Evolutionary conservation across 495 filamentous ascomycete genomes (phyloP).

Genomic region (Lasiosphaeris hirsuta): DNA sequence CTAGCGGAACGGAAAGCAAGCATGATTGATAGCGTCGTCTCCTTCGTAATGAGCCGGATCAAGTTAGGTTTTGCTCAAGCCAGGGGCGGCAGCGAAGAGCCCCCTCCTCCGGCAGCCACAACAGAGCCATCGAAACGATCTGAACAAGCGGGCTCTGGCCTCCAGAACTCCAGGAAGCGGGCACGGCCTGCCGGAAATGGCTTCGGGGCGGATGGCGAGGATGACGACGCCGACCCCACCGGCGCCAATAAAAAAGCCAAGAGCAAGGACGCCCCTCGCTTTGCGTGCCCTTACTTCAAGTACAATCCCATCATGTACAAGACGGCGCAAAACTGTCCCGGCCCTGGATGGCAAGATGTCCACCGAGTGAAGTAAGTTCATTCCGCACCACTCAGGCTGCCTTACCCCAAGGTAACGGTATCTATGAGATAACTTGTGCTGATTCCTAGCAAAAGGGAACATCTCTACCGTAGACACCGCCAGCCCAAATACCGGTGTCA

Average conservation of each 20-base stretch:
- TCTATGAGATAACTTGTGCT: neutral
- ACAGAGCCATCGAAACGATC: neutral
- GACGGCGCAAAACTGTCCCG: neutral
- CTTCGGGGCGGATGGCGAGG: neutral
- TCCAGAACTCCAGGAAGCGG: neutral
- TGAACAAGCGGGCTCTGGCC: neutral
- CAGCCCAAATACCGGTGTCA: constrained; percentile 2
- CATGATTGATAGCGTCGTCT: neutral
- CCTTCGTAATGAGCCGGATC: neutral
- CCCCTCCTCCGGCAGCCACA: too few relatives aligned
- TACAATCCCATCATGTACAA: constrained; percentile 6
- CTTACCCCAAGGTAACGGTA: too few relatives aligned
- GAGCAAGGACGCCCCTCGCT: neutral
- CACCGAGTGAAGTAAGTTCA: constrained; percentile 2
- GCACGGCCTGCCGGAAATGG: neutral
- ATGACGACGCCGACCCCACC: neutral
- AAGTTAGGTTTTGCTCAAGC: neutral
- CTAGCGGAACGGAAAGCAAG: neutral
- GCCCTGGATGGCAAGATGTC: constrained; percentile 1
- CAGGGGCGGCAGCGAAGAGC: neutral
- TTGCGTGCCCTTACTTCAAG: constrained; percentile 7
- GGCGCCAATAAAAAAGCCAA: neutral
- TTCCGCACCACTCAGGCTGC: neutral
- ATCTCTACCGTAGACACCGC: neutral
- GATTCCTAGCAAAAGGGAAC: neutral